Base-by-base conservation (phyloP, 768 basidiomycete species). In the Suillus weaverae region DNA sequence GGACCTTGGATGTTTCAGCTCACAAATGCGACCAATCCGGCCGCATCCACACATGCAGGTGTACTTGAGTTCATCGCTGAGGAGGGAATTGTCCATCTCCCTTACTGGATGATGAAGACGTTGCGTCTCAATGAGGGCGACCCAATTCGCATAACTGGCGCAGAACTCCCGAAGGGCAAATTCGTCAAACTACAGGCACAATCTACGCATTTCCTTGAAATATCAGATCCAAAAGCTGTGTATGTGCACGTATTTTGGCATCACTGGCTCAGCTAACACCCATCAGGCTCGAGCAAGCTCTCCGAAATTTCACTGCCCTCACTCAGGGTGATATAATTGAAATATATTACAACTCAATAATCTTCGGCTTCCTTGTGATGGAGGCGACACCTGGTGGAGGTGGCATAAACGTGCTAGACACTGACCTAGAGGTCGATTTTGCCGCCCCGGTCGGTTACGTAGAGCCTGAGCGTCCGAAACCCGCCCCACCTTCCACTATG, bases 31-130 rank as follows among this genome's bases (percentile, higher is more conserved):
- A 59, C 79, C 70, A 96, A 91, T 79, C 83, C 84, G 60, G 92
- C 87, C 39, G 91, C 86, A 62, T 95, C 86, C 26, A 99, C 97
- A 1, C 94, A 99, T 74, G 93, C 92, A 1, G 97, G 97, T 81
- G 97, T 99, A 33, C 86, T 99, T 35, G 97, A 99, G 74, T 99
- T 99, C 78, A 98, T 98, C 68, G 97, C 97, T 3, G 91, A 97
- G 63, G 97, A 99, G 76, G 97, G 97, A 14, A 84, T 91, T 16
- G 96, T 96, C 3, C 91, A 99, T 81, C 82, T 99, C 18, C 97
- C 97, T 0, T 91, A 95, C 70, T 99, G 97, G 97, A 97, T 99
- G 93, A 99, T 99, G 97, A 95, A 92, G 80, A 95, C 94, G 5
- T 81, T 99, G 22, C 87, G 94, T 33, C 79, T 99, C 33, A 89